These are phyloP conservation scores for Ustilago tritici DNA, from an alignment of 1,284 basidiomycete genomes.

Conservation along the genomic window DNA sequence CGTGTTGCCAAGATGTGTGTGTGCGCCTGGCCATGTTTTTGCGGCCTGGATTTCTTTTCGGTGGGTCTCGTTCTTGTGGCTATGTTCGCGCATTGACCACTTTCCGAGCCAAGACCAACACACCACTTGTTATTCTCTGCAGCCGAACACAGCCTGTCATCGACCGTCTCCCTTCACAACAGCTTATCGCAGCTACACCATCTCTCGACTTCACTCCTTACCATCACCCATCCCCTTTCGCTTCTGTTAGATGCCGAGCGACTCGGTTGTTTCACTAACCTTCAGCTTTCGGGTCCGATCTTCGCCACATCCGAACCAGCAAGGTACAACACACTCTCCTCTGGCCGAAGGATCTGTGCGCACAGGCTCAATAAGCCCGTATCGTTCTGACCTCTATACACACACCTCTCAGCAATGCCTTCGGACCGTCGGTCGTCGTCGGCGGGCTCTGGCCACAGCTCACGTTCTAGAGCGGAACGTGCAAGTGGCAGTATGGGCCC, in stretches of 20 bases:
- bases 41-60: constrained; percentile 2
- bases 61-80: neutral
- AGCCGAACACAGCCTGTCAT: too few relatives aligned
- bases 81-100: constrained; percentile 28
- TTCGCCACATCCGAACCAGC: neutral
- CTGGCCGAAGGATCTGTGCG: constrained; percentile 1
- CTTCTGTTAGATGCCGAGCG: neutral
- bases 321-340: neutral
- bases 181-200: neutral
- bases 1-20: neutral
- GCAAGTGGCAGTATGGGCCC: constrained; percentile 52
- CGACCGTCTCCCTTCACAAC: neutral
- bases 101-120: constrained; percentile 13
- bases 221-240: neutral
- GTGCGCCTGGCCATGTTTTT: neutral
- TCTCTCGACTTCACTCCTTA: neutral
- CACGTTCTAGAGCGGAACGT: constrained; percentile 40
- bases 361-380: neutral
- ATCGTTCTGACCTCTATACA: neutral
- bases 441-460: constrained; percentile 53
- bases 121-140: too few relatives aligned
- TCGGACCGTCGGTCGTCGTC: constrained; percentile 53
- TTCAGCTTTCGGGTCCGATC: neutral
- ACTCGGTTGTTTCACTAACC: neutral
- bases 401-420: constrained; percentile 28